These are phyloP conservation scores for Backusella westeae DNA, from an alignment of 192 early-diverging fungal species.

Conservation along the genomic window DNA sequence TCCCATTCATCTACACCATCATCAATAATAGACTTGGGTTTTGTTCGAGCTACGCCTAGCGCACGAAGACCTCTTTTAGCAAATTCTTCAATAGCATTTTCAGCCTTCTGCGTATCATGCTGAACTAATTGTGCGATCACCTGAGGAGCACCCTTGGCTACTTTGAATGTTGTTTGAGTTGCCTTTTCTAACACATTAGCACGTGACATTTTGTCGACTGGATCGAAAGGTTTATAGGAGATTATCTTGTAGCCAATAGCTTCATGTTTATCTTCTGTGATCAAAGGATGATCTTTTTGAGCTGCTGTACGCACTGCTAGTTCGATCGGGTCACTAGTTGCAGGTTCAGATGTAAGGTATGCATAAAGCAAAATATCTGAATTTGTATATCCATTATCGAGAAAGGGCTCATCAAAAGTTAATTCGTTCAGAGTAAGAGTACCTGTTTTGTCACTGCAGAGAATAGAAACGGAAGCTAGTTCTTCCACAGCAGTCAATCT, in stretches of 20 bases:
- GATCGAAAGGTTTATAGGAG: constrained; percentile 73
- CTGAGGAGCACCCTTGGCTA: constrained; percentile 76
- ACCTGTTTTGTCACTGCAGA: constrained; percentile 71
- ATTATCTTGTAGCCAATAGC: constrained; percentile 69
- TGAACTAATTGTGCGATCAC: constrained; percentile 59
- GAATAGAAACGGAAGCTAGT: constrained; percentile 67
- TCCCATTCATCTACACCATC: constrained; percentile 48
- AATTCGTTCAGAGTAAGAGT: constrained; percentile 78
- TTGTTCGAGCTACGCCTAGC: constrained; percentile 67
- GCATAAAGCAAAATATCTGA: constrained; percentile 64
- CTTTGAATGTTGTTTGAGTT: constrained; percentile 52
- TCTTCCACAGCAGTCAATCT: constrained; percentile 80
- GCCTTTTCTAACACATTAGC: constrained; percentile 56
- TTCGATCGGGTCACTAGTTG: constrained; percentile 76
- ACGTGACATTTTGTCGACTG: constrained; percentile 65
- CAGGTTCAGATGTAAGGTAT: constrained; percentile 67
- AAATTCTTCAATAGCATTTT: constrained; percentile 55
- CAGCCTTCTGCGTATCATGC: constrained; percentile 43
- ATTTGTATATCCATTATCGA: constrained; percentile 38
- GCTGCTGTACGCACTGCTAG: constrained; percentile 67
- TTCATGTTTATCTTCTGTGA: constrained; percentile 46
- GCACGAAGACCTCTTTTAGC: constrained; percentile 70
- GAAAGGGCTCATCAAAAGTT: constrained; percentile 70
- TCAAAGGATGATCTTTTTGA: constrained; percentile 41
- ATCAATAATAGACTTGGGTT: constrained; percentile 25